phyloP scores from a whole-genome alignment of 495 filamentous ascomycete genomes.

The Penicillium longicatenatum region DNA sequence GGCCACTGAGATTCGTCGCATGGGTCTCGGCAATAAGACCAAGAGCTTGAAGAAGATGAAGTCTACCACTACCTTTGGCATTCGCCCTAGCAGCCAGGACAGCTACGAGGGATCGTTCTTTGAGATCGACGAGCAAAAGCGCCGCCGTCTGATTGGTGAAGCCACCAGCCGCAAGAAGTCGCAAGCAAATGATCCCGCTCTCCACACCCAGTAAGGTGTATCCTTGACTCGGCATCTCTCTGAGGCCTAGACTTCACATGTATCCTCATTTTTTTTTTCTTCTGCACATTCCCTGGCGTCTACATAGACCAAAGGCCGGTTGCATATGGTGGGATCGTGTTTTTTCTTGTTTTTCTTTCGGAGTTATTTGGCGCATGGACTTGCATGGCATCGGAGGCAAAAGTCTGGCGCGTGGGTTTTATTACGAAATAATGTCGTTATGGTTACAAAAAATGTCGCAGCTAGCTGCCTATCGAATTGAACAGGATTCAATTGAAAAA shows the following conservation, averaged over 20 bases:
- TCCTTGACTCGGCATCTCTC: neutral
- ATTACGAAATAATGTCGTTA: conserved; percentile 23
- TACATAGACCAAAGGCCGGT: conserved; percentile 15
- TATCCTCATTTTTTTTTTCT: conserved; percentile 1
- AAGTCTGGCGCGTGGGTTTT: conserved; percentile 14
- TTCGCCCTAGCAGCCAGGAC: conserved; percentile 28
- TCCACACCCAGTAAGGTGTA: neutral
- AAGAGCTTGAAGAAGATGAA: conserved; percentile 53
- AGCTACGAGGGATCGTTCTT: conserved; percentile 40
- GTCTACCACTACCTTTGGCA: conserved; percentile 40
- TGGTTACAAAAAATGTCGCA: conserved; percentile 9
- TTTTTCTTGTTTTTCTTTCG: conserved; percentile 17
- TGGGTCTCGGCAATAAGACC: conserved; percentile 35
- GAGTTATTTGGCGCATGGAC: conserved; percentile 22
- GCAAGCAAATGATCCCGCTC: conserved; percentile 11
- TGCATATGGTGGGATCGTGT: conserved; percentile 16
- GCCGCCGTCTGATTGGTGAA: conserved; percentile 51
- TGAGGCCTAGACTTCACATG: neutral
- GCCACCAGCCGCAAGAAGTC: conserved; percentile 46
- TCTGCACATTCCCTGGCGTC: conserved; percentile 14
- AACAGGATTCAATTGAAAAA: conserved; percentile 6
- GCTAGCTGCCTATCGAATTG: neutral
- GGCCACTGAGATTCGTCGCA: conserved; percentile 56
- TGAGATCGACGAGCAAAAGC: conserved; percentile 52
- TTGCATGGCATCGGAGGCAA: conserved; percentile 19